These are phyloP conservation scores for Ramularia collo-cygni DNA, from an alignment of 2,329 filamentous ascomycete species.

Conservation along the genomic window DNA sequence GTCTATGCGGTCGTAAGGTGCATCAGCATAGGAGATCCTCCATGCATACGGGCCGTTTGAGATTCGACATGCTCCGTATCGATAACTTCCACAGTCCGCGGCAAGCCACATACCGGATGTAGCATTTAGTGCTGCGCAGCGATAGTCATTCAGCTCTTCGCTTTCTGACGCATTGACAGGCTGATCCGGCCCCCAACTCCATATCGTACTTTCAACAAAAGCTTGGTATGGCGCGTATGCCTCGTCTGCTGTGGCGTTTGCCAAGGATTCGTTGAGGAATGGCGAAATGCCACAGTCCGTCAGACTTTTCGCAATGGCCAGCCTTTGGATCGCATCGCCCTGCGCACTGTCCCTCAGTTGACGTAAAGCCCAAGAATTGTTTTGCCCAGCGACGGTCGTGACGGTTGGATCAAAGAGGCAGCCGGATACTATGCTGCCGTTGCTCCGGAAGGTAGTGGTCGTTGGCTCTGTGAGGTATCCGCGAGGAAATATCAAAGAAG, in stretches of 20 bases:
- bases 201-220: conserved; percentile 46
- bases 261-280: conserved; percentile 50
- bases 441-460: conserved; percentile 29
- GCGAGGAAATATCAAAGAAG: conserved; percentile 44
- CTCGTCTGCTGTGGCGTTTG: conserved; percentile 44
- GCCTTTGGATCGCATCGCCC: conserved; percentile 19
- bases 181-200: conserved; percentile 55
- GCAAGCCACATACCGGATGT: conserved; percentile 53
- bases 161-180: conserved; percentile 42
- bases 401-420: conserved; percentile 47
- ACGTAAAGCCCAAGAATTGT: conserved; percentile 49
- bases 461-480: conserved; percentile 38
- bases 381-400: conserved; percentile 36
- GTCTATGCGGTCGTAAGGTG: conserved; percentile 35
- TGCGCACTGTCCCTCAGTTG: conserved; percentile 15
- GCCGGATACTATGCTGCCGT: conserved; percentile 42
- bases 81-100: conserved; percentile 46
- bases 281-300: conserved; percentile 56
- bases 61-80: conserved; percentile 52
- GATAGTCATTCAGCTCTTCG: conserved; percentile 25
- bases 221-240: conserved; percentile 44
- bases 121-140: conserved; percentile 51
- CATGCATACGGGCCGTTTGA: conserved; percentile 50
- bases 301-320: conserved; percentile 32
- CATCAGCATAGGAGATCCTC: conserved; percentile 41